A percentile compares a stretch with the other conserved stretches of the same genome.
Evolutionary conservation across 2,329 filamentous ascomycete species (phyloP).

Genomic region (Pleomassaria siparia): DNA sequence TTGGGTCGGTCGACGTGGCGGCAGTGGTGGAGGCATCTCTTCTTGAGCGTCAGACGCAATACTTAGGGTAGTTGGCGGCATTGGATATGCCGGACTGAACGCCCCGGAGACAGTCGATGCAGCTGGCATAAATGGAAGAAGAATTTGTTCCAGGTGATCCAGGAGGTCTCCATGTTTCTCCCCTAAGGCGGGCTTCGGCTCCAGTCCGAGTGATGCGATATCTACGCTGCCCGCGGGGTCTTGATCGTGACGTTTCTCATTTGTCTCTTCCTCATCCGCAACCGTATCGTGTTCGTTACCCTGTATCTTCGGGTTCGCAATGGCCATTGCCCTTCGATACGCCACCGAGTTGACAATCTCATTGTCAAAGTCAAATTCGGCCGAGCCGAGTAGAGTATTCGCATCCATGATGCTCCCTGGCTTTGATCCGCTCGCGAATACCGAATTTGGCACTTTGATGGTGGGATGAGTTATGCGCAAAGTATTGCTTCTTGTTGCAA

Average conservation of each 20-base stretch:
- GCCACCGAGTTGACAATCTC: slow-evolving; percentile 34
- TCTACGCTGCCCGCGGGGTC: neutral
- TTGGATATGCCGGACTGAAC: neutral
- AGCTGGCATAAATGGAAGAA: slow-evolving; percentile 20
- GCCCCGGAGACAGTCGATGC: neutral
- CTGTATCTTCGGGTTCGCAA: slow-evolving; percentile 10
- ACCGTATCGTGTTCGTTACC: neutral
- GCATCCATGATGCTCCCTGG: slow-evolving; percentile 12
- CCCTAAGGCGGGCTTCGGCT: neutral
- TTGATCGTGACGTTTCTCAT: neutral
- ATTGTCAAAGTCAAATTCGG: slow-evolving; percentile 37
- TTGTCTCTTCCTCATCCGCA: neutral
- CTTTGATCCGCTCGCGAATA: slow-evolving; percentile 16
- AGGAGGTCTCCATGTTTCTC: slow-evolving; percentile 11
- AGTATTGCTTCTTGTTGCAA: slow-evolving; percentile 28
- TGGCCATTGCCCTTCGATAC: slow-evolving; percentile 33
- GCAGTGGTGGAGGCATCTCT: slow-evolving; percentile 14
- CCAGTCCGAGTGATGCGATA: neutral
- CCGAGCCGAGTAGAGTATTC: slow-evolving; percentile 20
- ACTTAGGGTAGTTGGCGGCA: neutral
- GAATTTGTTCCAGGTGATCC: slow-evolving; percentile 12
- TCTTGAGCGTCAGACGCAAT: neutral
- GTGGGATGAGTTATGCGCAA: slow-evolving; percentile 29
- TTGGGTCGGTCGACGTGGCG: slow-evolving; percentile 21
- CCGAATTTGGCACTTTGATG: slow-evolving; percentile 30